Percentiles rank a stretch among this genome's conserved stretches.
phyloP scores from a whole-genome alignment of 2,329 filamentous ascomycete genomes.

The Aphanocladium album region DNA sequence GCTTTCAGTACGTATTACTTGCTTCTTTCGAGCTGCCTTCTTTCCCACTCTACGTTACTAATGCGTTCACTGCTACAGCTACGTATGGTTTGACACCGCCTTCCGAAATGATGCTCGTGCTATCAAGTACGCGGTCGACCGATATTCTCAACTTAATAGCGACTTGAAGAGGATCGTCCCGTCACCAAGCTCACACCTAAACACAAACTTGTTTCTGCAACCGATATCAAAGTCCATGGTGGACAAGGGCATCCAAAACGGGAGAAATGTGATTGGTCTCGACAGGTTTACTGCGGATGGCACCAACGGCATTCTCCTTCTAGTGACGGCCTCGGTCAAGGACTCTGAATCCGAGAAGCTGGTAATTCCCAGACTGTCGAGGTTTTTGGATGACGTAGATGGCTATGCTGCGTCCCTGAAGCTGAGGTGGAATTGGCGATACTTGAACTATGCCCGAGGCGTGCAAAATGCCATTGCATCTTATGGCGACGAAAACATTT shows the following conservation, averaged over 20 bases:
- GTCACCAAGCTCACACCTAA: not conserved
- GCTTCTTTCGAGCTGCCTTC: not conserved
- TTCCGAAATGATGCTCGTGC: constrained; percentile 33
- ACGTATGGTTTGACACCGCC: constrained; percentile 31
- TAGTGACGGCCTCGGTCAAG: constrained; percentile 25
- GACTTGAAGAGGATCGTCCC: constrained; percentile 23
- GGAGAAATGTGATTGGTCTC: constrained; percentile 30
- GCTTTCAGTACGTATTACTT: constrained; percentile 20
- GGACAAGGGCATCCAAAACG: constrained; percentile 24
- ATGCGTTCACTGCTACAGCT: constrained; percentile 16
- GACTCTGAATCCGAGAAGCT: constrained; percentile 29
- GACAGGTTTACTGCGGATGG: constrained; percentile 23
- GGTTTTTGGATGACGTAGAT: constrained; percentile 28
- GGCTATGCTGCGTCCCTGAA: constrained; percentile 21
- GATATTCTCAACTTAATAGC: constrained; percentile 26
- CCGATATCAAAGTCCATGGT: constrained; percentile 28
- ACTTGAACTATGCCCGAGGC: not conserved
- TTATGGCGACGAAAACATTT: not conserved
- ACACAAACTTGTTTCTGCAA: constrained; percentile 25
- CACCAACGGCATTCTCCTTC: constrained; percentile 28
- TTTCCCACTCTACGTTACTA: not conserved
- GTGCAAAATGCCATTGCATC: not conserved
- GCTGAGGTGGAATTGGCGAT: constrained; percentile 17
- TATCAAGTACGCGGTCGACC: constrained; percentile 27
- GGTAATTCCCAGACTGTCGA: constrained; percentile 31